Evolutionary conservation across 2,329 filamentous ascomycete species (phyloP).

Genomic region (Arthrobotrys sinensis): DNA sequence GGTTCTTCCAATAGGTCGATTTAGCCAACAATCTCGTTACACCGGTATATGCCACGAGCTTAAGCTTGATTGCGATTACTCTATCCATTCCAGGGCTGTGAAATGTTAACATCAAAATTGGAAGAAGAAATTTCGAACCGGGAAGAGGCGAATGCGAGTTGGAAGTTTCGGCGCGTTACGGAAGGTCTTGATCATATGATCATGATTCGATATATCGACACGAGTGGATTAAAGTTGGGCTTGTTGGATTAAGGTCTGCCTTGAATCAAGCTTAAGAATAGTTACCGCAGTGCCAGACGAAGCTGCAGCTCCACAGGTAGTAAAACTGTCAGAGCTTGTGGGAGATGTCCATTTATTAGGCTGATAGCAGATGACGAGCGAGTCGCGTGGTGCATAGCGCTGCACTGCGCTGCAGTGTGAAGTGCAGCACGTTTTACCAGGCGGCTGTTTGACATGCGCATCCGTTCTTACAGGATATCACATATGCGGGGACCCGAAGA

Average conservation of each 20-base stretch:
- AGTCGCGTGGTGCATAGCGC: conserved; percentile 44
- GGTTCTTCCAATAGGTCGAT: neutral
- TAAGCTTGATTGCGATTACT: neutral
- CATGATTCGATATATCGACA: conserved; percentile 5
- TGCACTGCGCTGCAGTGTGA: conserved; percentile 30
- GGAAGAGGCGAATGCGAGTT: neutral
- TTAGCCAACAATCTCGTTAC: neutral
- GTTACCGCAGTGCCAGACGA: neutral
- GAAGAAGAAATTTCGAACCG: neutral
- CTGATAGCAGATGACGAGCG: conserved; percentile 24
- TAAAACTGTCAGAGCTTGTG: neutral
- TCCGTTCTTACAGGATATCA: neutral
- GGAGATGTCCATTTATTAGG: neutral
- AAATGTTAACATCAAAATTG: neutral
- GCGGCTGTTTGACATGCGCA: conserved; percentile 35
- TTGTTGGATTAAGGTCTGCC: no score
- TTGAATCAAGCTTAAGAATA: neutral
- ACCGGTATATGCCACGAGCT: neutral
- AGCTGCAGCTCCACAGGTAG: neutral
- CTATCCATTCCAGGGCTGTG: neutral
- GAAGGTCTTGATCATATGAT: neutral
- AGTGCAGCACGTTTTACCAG: conserved; percentile 40
- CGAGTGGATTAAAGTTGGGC: neutral
- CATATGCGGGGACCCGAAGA: conserved; percentile 2
- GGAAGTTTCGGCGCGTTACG: neutral